phyloP scores from a whole-genome alignment of 331 rosid species.

The Malus hybrid region DNA sequence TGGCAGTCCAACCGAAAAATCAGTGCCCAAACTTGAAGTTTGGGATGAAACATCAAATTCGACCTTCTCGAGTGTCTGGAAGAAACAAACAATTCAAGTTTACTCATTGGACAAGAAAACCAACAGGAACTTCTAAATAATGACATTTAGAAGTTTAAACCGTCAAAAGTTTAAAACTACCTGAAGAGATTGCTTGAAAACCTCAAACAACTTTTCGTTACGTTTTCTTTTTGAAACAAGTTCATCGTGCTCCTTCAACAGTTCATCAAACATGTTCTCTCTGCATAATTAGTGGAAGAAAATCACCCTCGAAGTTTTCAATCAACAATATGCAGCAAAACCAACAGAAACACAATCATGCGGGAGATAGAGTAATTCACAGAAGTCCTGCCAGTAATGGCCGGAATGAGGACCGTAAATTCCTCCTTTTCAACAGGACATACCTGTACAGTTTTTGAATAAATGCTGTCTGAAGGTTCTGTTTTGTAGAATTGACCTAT shows the following conservation, averaged over 20 bases:
- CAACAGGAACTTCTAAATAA: neutral
- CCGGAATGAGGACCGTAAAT: neutral
- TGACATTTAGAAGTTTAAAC: neutral
- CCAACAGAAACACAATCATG: neutral
- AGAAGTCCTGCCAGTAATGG: neutral
- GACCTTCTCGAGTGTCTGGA: slow-evolving; percentile 19
- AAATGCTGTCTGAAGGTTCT: slow-evolving; percentile 3
- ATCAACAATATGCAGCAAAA: neutral
- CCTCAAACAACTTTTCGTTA: neutral
- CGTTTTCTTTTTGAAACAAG: slow-evolving; percentile 10
- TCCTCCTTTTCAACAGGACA: neutral
- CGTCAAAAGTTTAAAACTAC: neutral
- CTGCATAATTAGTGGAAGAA: slow-evolving; percentile 14
- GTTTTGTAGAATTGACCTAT: slow-evolving; percentile 22
- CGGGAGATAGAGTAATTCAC: neutral
- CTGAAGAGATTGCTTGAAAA: slow-evolving; percentile 18
- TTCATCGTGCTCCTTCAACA: slow-evolving; percentile 16
- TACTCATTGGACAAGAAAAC: neutral
- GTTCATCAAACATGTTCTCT: slow-evolving; percentile 19
- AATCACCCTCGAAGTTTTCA: neutral
- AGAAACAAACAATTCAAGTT: neutral
- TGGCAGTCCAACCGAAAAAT: slow-evolving; percentile 1
- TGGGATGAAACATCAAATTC: slow-evolving; percentile 14
- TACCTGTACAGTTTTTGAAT: slow-evolving; percentile 24
- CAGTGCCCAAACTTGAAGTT: neutral